Base-by-base conservation (phyloP, 805 yeast genomes). In the Metschnikowia sp. region DNA sequence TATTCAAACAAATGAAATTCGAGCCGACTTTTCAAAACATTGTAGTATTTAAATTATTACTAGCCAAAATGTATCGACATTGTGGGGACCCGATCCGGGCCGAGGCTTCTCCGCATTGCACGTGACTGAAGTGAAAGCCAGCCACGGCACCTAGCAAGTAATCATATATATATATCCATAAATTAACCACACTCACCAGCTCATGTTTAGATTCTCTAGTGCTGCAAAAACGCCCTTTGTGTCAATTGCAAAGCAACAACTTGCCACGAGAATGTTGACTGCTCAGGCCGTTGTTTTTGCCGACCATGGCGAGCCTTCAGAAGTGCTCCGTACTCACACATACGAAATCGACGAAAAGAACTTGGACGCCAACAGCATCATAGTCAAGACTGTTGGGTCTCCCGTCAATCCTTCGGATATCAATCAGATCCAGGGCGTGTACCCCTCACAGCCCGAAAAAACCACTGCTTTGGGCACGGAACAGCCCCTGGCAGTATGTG, bases 231-330 rank as follows among this genome's bases (percentile, higher is more conserved):
- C 42, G 30, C 42, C 39, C 12, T 19, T 45, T n/a, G 36, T 34
- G n/a, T 9, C 49, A 32, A 42, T 43, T 40, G 47, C 46, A 36
- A 44, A 37, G 39, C 29, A 40, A 9, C 36, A 36, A 32, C 34
- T 38, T 18, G 38, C 55, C 10, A 22, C 36, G 28, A 55, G 63
- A 35, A 72, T 72, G 76, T 64, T 73, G 44, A 72, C 83, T 15
- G 77, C 89, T 0, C 79, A 78, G 55, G 86, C 94, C 8, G 81
- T 86, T 34, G 77, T 85, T 19, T 88, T 84, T 62, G 67, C 83
- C 7, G 65, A 73, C 12, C 84, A 87, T 59, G 96, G 96, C 15
- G 83, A 78, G 36, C 88, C 88, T 1, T 54, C 64, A 19, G 81
- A 80, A 32, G 81, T 76, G 3, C 68, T 83, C 45, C 68, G 69